Conservation (phyloP, 805 yeast genomes). For the Metschnikowia shivogae region DNA sequence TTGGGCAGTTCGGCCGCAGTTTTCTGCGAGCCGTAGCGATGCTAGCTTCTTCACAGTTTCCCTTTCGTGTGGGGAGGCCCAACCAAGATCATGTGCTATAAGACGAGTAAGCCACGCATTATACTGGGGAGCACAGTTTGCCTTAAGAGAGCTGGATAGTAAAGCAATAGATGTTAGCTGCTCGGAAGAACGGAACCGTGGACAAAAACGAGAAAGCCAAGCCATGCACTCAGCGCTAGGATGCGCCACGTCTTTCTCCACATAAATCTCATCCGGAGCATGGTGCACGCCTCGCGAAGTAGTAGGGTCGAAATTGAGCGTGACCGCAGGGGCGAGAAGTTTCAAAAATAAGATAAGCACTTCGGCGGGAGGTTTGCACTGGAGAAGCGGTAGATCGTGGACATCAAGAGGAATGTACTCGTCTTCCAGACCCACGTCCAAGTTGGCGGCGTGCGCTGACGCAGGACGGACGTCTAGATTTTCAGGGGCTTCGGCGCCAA, state of each 20-base stretch:
- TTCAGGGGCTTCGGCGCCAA: background rate
- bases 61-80: slow-evolving; percentile 37
- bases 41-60: slow-evolving; percentile 51
- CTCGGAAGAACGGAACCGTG: slow-evolving; percentile 22
- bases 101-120: slow-evolving; percentile 48
- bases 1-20: slow-evolving; percentile 79
- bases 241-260: slow-evolving; percentile 28
- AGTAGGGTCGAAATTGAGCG: slow-evolving; percentile 45
- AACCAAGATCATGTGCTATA: slow-evolving; percentile 44
- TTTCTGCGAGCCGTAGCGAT: slow-evolving; percentile 66
- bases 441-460: background rate
- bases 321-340: slow-evolving; percentile 46
- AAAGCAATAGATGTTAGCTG: slow-evolving; percentile 25
- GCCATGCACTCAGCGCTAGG: slow-evolving; percentile 25
- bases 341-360: slow-evolving; percentile 44
- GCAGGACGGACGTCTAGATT: background rate
- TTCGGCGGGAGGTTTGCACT: slow-evolving; percentile 41
- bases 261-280: slow-evolving; percentile 22
- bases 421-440: slow-evolving; percentile 1
- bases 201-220: slow-evolving; percentile 45
- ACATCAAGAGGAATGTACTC: slow-evolving; percentile 39
- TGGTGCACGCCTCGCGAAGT: slow-evolving; percentile 7
- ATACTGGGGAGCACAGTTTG: slow-evolving; percentile 30
- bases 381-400: slow-evolving; percentile 57
- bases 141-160: slow-evolving; percentile 26